A percentile compares a stretch with the other conserved stretches of the same genome.
Evolutionary conservation across 192 early-diverging fungal genomes (phyloP).

Genomic region (Diversispora eburnea): DNA sequence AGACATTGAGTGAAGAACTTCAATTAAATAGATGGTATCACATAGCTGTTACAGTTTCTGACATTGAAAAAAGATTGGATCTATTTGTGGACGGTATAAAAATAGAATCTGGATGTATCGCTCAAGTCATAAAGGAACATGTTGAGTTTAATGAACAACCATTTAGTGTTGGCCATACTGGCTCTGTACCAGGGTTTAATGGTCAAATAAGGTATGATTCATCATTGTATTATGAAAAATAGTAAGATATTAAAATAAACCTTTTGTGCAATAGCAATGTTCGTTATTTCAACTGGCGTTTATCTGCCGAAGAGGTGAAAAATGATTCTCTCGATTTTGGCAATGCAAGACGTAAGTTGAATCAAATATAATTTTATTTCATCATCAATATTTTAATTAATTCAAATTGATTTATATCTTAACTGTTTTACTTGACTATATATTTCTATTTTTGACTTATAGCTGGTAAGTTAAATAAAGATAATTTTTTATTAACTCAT

Average conservation of each 20-base stretch:
- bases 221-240: neutral
- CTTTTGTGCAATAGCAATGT: conserved; percentile 21
- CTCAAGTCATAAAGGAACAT: neutral
- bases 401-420: too few species aligned
- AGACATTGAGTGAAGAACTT: neutral
- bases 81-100: neutral
- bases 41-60: conserved; percentile 23
- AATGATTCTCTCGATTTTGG: conserved; percentile 16
- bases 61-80: conserved; percentile 20
- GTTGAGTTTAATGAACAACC: conserved; percentile 14
- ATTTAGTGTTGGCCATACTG: neutral
- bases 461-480: too few species aligned
- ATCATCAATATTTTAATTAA: too few species aligned
- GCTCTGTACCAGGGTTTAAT: neutral
- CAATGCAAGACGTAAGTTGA: too few species aligned
- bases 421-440: too few species aligned
- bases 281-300: conserved; percentile 28
- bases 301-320: conserved; percentile 18
- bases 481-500: too few species aligned
- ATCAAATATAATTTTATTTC: too few species aligned
- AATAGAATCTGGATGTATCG: neutral
- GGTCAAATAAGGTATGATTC: conserved; percentile 22
- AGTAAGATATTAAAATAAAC: neutral
- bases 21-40: conserved; percentile 22
- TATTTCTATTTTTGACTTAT: too few species aligned